Conservation (phyloP, 1,139 yeast species). For the Pichia sp. region DNA sequence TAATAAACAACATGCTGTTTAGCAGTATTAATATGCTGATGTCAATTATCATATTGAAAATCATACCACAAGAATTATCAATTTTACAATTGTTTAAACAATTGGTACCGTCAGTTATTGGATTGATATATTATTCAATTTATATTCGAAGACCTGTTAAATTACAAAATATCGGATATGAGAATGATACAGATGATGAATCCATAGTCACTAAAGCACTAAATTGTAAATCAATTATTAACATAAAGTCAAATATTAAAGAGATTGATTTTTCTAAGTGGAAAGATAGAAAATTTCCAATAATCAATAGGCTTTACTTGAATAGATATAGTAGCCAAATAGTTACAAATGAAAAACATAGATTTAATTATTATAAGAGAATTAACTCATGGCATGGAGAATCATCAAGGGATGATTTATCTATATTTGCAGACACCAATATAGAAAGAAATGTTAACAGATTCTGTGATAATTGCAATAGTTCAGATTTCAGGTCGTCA, state of each 20-base stretch:
- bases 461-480: neutral
- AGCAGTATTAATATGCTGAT: neutral
- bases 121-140: neutral
- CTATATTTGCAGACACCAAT: neutral
- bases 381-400: conserved; percentile 9
- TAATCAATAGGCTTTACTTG: neutral
- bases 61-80: neutral
- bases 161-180: neutral
- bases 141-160: neutral
- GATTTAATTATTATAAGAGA: neutral
- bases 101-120: neutral
- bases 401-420: neutral
- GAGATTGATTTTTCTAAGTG: conserved; percentile 5
- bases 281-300: neutral
- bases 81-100: neutral
- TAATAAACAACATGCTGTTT: neutral
- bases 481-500: neutral
- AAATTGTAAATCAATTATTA: conserved; percentile 1
- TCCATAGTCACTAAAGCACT: neutral
- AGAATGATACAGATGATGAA: neutral
- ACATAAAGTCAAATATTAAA: neutral
- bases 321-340: neutral
- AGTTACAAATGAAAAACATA: neutral
- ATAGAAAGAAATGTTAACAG: neutral
- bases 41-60: neutral